Base-by-base conservation (phyloP, 179 eudicot species). In the Patellifolia procumbens region DNA sequence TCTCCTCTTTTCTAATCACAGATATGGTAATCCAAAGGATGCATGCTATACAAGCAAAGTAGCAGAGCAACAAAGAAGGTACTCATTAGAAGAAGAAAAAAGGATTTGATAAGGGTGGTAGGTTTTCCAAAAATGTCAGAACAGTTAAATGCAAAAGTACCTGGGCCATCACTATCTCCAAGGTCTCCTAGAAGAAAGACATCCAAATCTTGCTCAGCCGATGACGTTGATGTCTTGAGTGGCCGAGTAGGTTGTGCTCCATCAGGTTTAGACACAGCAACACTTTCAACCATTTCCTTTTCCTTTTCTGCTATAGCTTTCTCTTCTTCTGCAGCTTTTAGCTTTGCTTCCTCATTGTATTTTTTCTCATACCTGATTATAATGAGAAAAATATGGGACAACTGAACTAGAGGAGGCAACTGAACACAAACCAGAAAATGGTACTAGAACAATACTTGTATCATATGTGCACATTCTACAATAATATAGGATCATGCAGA, bases 151-250 rank as follows among this genome's bases (percentile, higher is more conserved):
- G 67, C 29, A 43, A 73, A 74, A 58, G 68, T 81, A 93, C 97
- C 99, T 89, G 89, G 85, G 1, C 91, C 97, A 73, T 91, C 99
- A 76, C 91, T 88, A 55, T 94, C 97, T 1, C 85, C 94, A 63
- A 80, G 89, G 75, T 91, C 99, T 66, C 99, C 99, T 31, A 95
- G 83, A 75, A 95, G 99, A 83, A 95, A 94, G 28, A 86, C 99
- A 85, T 95, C 99, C 85, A 95, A 86, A 82, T 95, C 99, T 86
- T 94, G 94, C 75, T 92, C 99, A 75, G 89, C 78, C 68, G 95
- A 82, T 29, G 96, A 83, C 13, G 83, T 80, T 64, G 82, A 51
- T 48, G 52, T 85, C 80, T 87, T 89, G 55, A 80, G 88, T 81
- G 86, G 85, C 82, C 78, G 85, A 73, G 79, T 80, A 45, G 84